phyloP scores from a whole-genome alignment of 768 basidiomycete species.

The Hericium rajendrae region DNA sequence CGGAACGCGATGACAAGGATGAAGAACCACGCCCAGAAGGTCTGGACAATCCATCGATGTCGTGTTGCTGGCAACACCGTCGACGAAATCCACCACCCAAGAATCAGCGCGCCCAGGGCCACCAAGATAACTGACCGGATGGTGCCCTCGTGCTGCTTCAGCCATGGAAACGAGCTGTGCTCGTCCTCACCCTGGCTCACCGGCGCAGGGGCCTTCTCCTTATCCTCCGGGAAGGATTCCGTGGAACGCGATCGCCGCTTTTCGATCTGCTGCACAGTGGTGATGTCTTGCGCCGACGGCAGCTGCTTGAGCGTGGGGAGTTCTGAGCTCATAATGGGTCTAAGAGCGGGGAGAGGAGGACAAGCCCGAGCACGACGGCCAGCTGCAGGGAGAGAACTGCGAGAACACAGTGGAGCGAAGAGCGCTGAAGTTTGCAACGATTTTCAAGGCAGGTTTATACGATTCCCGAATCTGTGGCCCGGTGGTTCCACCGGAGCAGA shows the following conservation, averaged over 20 bases:
- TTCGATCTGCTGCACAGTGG: conserved; percentile 4
- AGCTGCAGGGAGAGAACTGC: not conserved
- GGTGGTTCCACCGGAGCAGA: not conserved
- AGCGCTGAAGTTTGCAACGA: not conserved
- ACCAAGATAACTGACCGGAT: conserved; percentile 32
- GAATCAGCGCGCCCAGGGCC: conserved; percentile 47
- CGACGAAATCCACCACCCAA: conserved; percentile 78
- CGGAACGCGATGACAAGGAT: conserved; percentile 72
- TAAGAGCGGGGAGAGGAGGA: not conserved
- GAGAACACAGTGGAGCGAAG: not conserved
- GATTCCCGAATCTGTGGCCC: not conserved
- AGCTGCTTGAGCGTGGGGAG: not conserved
- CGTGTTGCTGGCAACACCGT: conserved; percentile 61
- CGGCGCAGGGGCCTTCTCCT: conserved; percentile 7
- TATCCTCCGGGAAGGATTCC: conserved; percentile 18
- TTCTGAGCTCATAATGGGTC: conserved; percentile 1
- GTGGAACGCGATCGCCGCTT: conserved; percentile 18
- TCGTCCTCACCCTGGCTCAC: conserved; percentile 7
- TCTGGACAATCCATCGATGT: conserved; percentile 77
- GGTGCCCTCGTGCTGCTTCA: conserved; percentile 8
- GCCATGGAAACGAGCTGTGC: conserved; percentile 10
- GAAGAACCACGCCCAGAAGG: conserved; percentile 78
- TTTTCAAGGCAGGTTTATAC: not conserved
- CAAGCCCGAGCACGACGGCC: not conserved
- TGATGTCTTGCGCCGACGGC: not conserved